phyloP scores from a whole-genome alignment of 1,139 yeast species.

The Taphrina pruni region DNA sequence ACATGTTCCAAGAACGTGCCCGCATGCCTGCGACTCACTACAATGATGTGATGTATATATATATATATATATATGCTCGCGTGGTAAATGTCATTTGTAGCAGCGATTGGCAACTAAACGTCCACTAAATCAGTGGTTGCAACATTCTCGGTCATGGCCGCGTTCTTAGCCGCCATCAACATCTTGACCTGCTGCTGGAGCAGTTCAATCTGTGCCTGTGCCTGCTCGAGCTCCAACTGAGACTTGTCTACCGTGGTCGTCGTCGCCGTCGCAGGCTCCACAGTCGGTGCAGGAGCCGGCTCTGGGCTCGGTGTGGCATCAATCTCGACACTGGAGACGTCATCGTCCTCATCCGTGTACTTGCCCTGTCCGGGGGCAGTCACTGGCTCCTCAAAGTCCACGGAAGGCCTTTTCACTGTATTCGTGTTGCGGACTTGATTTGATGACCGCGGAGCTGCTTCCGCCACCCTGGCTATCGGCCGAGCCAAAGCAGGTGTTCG shows the following conservation, averaged over 20 bases:
- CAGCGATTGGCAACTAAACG: not conserved
- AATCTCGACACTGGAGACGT: slow-evolving; percentile 19
- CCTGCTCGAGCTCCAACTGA: slow-evolving; percentile 11
- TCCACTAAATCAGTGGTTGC: slow-evolving; percentile 1
- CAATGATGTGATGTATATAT: too few species aligned
- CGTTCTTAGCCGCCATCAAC: slow-evolving; percentile 16
- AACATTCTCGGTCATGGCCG: not conserved
- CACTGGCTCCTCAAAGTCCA: slow-evolving; percentile 5
- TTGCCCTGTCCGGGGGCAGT: not conserved
- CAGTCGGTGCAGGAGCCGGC: not conserved
- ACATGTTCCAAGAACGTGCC: too few species aligned
- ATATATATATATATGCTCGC: not conserved
- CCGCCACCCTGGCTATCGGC: not conserved
- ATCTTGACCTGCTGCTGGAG: slow-evolving; percentile 16
- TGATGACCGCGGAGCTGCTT: not conserved
- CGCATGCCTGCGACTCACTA: too few species aligned
- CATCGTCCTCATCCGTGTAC: slow-evolving; percentile 10
- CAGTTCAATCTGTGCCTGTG: slow-evolving; percentile 17
- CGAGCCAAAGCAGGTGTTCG: slow-evolving; percentile 7
- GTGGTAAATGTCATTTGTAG: not conserved
- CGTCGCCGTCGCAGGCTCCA: too few species aligned
- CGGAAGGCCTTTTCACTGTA: not conserved
- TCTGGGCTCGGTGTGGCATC: slow-evolving; percentile 3
- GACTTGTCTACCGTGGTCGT: slow-evolving; percentile 1
- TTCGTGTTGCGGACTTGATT: not conserved